Base-by-base conservation (phyloP, 2,329 filamentous ascomycete species). In the Exophiala calicioides region DNA sequence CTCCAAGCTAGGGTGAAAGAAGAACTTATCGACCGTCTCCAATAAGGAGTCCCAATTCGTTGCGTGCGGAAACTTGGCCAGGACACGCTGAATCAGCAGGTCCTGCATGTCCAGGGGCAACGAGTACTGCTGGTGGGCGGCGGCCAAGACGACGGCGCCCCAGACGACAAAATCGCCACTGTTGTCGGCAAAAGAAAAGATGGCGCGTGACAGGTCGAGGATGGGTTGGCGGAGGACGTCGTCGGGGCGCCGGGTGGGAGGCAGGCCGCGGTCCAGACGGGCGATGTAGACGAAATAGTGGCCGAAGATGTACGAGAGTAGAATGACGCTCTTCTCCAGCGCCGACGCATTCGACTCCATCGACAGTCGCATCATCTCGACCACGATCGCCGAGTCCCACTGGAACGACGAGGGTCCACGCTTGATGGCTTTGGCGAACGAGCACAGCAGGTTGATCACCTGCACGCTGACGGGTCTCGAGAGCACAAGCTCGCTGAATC, bases 401-500 rank as follows among this genome's bases (percentile, higher is more conserved):
- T 19, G 5, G 15, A 44, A 44, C 26, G 24, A 31, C n/a, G 41
- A 13, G 3, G 41, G 41, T 18, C 33, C 33, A 21, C 33, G 30
- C n/a, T 10, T 30, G 33, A 37, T 13, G 9, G 24, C 37, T 13
- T 30, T 37, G 15, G 33, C 13, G n/a, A n/a, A n/a, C n/a, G n/a
- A n/a, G n/a, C n/a, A n/a, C 24, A 52, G 37, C n/a, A 52, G 29
- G n/a, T 48, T 19, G 13, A 52, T 42, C 8, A 43, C 35, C 8
- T 44, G 44, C 8, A 32, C 9, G 13, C 31, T 38, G 4, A 52
- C 16, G 5, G 31, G 18, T 9, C 44, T 36, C 16, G 23, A 21
- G 12, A 52, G 23, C 5, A 35, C 49, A 15, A 52, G n/a, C 33
- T 52, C 39, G 33, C 33, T 44, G 29, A 52, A 48, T 3, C 49